These are phyloP conservation scores for Fusarium protoensiforme DNA, from an alignment of 2,329 filamentous ascomycete genomes.

Conservation along the genomic window DNA sequence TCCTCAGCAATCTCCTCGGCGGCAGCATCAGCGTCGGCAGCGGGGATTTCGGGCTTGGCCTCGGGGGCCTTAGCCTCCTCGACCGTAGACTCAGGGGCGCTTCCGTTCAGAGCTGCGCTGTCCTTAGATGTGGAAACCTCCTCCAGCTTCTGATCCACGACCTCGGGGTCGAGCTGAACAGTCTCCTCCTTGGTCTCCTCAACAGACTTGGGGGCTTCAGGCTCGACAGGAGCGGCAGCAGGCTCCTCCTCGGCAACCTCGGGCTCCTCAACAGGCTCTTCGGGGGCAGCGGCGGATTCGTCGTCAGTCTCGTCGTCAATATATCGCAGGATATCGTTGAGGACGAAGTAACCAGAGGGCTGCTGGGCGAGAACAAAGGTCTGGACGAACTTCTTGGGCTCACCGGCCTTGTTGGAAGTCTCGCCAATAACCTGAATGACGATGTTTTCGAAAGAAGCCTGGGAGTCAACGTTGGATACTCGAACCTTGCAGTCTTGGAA, in stretches of 20 bases:
- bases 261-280: slow-evolving; percentile 50
- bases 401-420: slow-evolving; percentile 91
- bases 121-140: slow-evolving; percentile 60
- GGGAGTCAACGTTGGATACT: slow-evolving; percentile 96
- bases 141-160: slow-evolving; percentile 82
- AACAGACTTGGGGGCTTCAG: slow-evolving; percentile 42
- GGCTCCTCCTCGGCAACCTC: slow-evolving; percentile 41
- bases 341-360: slow-evolving; percentile 95
- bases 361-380: slow-evolving; percentile 97
- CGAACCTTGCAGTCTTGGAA: slow-evolving; percentile 99
- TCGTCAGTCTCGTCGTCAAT: slow-evolving; percentile 87
- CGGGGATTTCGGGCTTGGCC: slow-evolving; percentile 48
- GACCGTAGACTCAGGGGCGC: slow-evolving; percentile 48
- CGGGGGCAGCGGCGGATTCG: slow-evolving; percentile 57
- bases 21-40: slow-evolving; percentile 60
- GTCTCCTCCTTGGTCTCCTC: slow-evolving; percentile 46
- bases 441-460: slow-evolving; percentile 92
- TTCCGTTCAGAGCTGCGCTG: slow-evolving; percentile 47
- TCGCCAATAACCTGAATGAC: slow-evolving; percentile 98
- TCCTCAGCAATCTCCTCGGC: slow-evolving; percentile 66
- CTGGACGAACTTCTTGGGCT: slow-evolving; percentile 96
- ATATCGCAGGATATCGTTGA: slow-evolving; percentile 98
- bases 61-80: slow-evolving; percentile 54
- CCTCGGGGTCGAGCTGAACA: slow-evolving; percentile 56
- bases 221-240: slow-evolving; percentile 46